Evolutionary conservation across 1,139 yeast genomes (phyloP), one percentile per base, ranked within the genome.

Genomic region (Suhomyces anneliseae): DNA sequence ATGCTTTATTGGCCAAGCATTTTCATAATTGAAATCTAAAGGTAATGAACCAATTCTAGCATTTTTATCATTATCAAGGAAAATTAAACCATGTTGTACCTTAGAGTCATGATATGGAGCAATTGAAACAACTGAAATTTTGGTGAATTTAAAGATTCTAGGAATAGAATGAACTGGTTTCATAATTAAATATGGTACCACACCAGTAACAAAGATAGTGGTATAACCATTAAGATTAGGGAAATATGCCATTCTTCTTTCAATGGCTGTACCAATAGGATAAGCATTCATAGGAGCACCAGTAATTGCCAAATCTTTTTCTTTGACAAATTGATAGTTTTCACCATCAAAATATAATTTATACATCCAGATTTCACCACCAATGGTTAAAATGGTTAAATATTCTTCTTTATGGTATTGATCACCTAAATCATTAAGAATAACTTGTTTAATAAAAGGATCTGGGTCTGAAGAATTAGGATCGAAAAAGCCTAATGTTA

Each of bases 221-320:
- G 83, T 74, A 51, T 75, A 75, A 0, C 85, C 87, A 55, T 80
- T 80, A 50, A 83, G 72, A 48, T 83, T 70, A 8, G 79, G 77
- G 49, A 86, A 69, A 57, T 83, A 81, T 37, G 83, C 82, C 66
- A 87, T 69, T 49, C 83, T 80, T 66, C 90, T 78, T 66, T 85
- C 93, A 47, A 87, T 77, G 5, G 78, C 74, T 0, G 90, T 87
- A 31, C 89, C 88, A 45, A 78, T 74, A 1, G 87, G 76, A 58
- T 82, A 85, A 0, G 90, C 86, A 61, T 85, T 85, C 48, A 81
- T 85, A 1, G 93, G 92, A 1, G 93, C 93, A 46, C 93, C 95
- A 1, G 90, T 83, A 32, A 74, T 65, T 4, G 65, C 58, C 34
- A 72, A 55, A 51, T 81, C 81, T 49, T 78, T 73, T 31, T 76